Evolutionary conservation across 352 stramenopile genomes (phyloP), one percentile per base, ranked within the genome.

Genomic region (Phytophthora cajani): DNA sequence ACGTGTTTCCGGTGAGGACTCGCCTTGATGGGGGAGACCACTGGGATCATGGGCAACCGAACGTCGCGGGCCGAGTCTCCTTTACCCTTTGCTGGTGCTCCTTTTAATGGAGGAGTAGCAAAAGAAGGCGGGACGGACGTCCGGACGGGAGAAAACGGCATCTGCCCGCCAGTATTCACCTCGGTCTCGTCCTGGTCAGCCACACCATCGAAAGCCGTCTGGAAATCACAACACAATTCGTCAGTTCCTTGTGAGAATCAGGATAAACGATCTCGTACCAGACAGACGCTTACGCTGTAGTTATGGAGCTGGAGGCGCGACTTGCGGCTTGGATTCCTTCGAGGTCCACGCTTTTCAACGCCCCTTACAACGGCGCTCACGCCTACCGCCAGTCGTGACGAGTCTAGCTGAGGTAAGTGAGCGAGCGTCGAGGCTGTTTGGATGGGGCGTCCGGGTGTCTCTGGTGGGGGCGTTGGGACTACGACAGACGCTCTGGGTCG

Each of bases 281-380:
- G 32, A 27, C n/a, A 73, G 40, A 27, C 16, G 71, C 75, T 46
- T 80, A 89, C 80, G 21, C 58, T 82, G 71, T 90, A 88, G 60
- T 92, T 92, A 55, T 90, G 84, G 11, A 88, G 69, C 50, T 83
- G 77, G 3, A 85, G 69, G 1, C 82, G 64, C 8, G 81, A 84
- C 12, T 90, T 83, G n/a, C 82, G 77, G 42, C 82, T 90, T 42
- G 84, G 82, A 64, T 73, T 83, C 30, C 69, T 68, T 49, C 75
- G 68, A 40, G 78, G 81, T 0, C 80, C 81, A 44, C 62, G 65
- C 60, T 89, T 92, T 47, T 92, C 76, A 6, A 90, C 69, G 1
- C 82, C 80, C 2, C 64, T 72, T 0, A 89, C 71, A 11, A 91
- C 79, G 8, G 82, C 84, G 8, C 77, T 79, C 10, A 91, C 84